phyloP scores from a whole-genome alignment of 805 yeast species.

The Cyberlindnera americana region DNA sequence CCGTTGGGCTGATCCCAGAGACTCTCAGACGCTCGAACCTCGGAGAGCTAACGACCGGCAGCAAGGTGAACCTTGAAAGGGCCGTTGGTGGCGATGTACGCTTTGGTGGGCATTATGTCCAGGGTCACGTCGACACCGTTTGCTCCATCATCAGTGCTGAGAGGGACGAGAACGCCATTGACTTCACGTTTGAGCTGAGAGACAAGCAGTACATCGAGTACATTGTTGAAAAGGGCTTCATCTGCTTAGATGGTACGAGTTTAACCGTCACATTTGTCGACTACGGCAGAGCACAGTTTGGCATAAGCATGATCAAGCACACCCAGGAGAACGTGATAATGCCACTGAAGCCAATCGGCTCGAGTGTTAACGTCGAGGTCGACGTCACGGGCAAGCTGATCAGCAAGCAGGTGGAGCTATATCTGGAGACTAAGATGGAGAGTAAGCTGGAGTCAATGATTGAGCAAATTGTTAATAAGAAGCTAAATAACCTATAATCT shows the following conservation, averaged over 20 bases:
- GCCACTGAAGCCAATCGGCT: slow-evolving; percentile 62
- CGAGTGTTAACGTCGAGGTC: slow-evolving; percentile 83
- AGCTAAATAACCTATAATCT: slow-evolving; percentile 24
- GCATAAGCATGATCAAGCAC: slow-evolving; percentile 88
- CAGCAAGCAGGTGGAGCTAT: slow-evolving; percentile 73
- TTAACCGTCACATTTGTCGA: slow-evolving; percentile 83
- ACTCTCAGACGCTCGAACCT: slow-evolving; percentile 80
- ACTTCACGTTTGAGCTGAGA: slow-evolving; percentile 68
- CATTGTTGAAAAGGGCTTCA: slow-evolving; percentile 93
- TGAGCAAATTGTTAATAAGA: slow-evolving; percentile 39
- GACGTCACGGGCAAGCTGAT: slow-evolving; percentile 90
- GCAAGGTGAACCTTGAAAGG: slow-evolving; percentile 81
- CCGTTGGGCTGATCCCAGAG: slow-evolving; percentile 92
- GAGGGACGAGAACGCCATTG: slow-evolving; percentile 68
- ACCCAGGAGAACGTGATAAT: slow-evolving; percentile 80
- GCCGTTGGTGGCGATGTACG: slow-evolving; percentile 81
- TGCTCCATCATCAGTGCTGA: slow-evolving; percentile 34
- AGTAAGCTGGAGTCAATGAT: slow-evolving; percentile 28
- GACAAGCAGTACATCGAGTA: slow-evolving; percentile 59
- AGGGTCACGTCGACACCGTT: slow-evolving; percentile 90
- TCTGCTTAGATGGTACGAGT: slow-evolving; percentile 90
- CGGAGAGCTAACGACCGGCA: slow-evolving; percentile 53
- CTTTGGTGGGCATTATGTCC: slow-evolving; percentile 96
- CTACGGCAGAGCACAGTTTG: slow-evolving; percentile 51
- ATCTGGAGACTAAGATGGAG: slow-evolving; percentile 31